These are phyloP conservation scores for Trichothecium sympodiale DNA, from an alignment of 2,329 filamentous ascomycete genomes.

Conservation along the genomic window DNA sequence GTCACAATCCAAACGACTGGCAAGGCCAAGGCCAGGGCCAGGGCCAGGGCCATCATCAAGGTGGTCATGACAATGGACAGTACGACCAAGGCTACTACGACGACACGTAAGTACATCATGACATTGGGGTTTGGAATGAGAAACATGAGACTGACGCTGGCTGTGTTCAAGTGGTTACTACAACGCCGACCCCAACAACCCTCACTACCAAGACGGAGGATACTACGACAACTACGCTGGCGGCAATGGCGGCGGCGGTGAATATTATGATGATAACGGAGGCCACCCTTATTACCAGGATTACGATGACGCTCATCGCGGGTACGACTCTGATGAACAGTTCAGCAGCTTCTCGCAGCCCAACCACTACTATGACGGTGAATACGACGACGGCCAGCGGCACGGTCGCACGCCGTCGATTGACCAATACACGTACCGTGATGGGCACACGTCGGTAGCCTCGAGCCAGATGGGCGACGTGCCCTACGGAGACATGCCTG, in stretches of 20 bases:
- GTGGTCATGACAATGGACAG: conserved; percentile 6
- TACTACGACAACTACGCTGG: conserved; percentile 93
- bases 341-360: conserved; percentile 99
- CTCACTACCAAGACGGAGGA: conserved; percentile 75
- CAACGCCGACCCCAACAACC: conserved; percentile 69
- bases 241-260: conserved; percentile 36
- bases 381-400: conserved; percentile 85
- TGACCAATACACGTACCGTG: conserved; percentile 92
- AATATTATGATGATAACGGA: too few species aligned
- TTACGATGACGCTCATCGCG: conserved; percentile 65
- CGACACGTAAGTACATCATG: conserved; percentile 57
- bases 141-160: conserved; percentile 1
- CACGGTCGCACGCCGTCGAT: conserved; percentile 88
- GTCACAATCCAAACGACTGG: too few species aligned
- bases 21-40: conserved; percentile 61
- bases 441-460: conserved; percentile 83
- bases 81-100: conserved; percentile 86
- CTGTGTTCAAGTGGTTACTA: conserved; percentile 64
- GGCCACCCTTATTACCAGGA: conserved; percentile 66
- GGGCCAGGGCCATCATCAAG: too few species aligned
- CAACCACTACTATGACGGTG: conserved; percentile 89
- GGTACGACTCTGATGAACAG: conserved; percentile 97
- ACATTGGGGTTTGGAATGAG: neutral
- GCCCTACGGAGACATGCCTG: conserved; percentile 85
- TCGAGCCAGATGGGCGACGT: conserved; percentile 97